Conservation (phyloP, 371 early-diverging fungal genomes). For the Mucor plumbeus region DNA sequence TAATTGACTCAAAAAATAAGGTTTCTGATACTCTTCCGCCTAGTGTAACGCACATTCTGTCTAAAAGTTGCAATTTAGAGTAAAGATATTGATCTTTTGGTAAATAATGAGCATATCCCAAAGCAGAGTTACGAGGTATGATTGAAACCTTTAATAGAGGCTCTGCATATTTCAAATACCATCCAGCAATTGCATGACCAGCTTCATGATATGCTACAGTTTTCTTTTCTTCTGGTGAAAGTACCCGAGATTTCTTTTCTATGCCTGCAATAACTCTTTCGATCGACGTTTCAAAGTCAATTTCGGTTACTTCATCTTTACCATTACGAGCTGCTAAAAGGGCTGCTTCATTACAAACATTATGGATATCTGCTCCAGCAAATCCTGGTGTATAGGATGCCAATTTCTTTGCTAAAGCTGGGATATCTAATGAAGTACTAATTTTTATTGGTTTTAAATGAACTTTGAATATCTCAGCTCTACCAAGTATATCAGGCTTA, state of each 20-base stretch:
- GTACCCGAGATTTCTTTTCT: slow-evolving; percentile 95
- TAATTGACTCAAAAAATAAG: slow-evolving; percentile 90
- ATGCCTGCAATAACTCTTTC: slow-evolving; percentile 98
- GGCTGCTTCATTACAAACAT: slow-evolving; percentile 97
- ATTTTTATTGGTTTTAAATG: slow-evolving; percentile 98
- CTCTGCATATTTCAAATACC: slow-evolving; percentile 96
- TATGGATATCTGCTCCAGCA: slow-evolving; percentile 95
- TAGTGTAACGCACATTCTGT: slow-evolving; percentile 98
- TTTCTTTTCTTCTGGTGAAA: slow-evolving; percentile 98
- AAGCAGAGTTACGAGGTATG: slow-evolving; percentile 91
- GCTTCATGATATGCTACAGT: slow-evolving; percentile 99
- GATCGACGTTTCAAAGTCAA: slow-evolving; percentile 96
- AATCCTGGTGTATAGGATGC: slow-evolving; percentile 91
- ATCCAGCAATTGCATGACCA: slow-evolving; percentile 98
- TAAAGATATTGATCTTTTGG: slow-evolving; percentile 98
- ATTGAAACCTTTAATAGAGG: slow-evolving; percentile 97
- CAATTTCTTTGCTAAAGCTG: slow-evolving; percentile 84
- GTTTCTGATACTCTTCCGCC: slow-evolving; percentile 96
- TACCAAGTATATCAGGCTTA: slow-evolving; percentile 96
- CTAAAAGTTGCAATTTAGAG: slow-evolving; percentile 90
- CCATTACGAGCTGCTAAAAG: slow-evolving; percentile 90
- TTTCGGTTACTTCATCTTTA: slow-evolving; percentile 78
- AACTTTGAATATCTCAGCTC: slow-evolving; percentile 98
- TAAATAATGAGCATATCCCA: slow-evolving; percentile 99
- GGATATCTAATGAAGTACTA: slow-evolving; percentile 21